These are phyloP conservation scores for Microcyclosporella mali DNA, from an alignment of 2,329 filamentous ascomycete genomes.

Conservation along the genomic window DNA sequence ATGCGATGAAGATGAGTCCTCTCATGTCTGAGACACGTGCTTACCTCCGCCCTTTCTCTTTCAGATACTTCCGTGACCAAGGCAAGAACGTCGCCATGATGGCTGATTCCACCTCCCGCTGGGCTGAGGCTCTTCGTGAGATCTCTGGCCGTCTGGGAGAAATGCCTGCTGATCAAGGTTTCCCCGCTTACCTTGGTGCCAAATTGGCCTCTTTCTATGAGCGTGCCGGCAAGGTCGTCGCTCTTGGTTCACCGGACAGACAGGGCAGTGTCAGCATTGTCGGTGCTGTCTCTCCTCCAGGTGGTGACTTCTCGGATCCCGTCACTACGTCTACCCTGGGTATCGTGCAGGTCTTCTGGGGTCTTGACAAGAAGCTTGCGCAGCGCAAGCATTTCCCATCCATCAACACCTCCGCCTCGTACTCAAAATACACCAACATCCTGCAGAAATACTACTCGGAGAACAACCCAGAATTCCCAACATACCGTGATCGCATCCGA, in stretches of 20 bases:
- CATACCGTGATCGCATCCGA: slow-evolving; percentile 85
- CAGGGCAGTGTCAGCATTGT: slow-evolving; percentile 94
- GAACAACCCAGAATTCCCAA: slow-evolving; percentile 88
- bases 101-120: slow-evolving; percentile 96
- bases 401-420: slow-evolving; percentile 89
- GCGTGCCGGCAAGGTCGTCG: slow-evolving; percentile 80
- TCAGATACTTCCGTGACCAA: slow-evolving; percentile 74
- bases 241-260: slow-evolving; percentile 82
- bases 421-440: slow-evolving; percentile 89
- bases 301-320: slow-evolving; percentile 98
- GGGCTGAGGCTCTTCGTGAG: slow-evolving; percentile 98
- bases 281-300: slow-evolving; percentile 91
- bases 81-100: slow-evolving; percentile 99
- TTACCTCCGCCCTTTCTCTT: too few relatives aligned
- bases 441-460: slow-evolving; percentile 94
- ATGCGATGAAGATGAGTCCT: too few relatives aligned
- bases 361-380: slow-evolving; percentile 98
- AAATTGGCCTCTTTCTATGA: slow-evolving; percentile 99
- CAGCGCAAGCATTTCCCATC: slow-evolving; percentile 99
- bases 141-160: slow-evolving; percentile 97
- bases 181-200: slow-evolving; percentile 92
- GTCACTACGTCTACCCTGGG: slow-evolving; percentile 88
- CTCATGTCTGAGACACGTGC: too few relatives aligned
- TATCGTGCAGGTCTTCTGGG: slow-evolving; percentile 99
- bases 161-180: slow-evolving; percentile 99